Evolutionary conservation across 2,329 filamentous ascomycete genomes (phyloP), one percentile per base, ranked within the genome.

Genomic region (Penicillium sp.): DNA sequence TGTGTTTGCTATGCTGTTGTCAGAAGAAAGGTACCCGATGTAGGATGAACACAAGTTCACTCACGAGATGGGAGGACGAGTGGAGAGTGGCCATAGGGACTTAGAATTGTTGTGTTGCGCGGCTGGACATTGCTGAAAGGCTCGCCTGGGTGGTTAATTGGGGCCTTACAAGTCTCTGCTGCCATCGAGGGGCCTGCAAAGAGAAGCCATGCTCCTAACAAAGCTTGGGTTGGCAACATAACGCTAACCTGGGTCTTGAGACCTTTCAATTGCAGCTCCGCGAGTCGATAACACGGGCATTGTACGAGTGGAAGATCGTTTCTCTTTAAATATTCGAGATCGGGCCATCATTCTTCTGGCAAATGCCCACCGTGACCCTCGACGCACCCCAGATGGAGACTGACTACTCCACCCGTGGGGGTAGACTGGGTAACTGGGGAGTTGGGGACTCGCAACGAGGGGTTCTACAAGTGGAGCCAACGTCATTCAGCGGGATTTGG

Each of bases 71-170:
- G 61, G n/a, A 52, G 55, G 18, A 61, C 49, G 11, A 58, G 48
- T 5, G 58, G 52, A 1, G 58, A 62, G 47, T 58, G 51, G 16
- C 61, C 60, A 54, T 64, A 61, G 5, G 58, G 45, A 3, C 52
- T 57, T 3, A 61, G 37, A 11, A 64, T 62, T 10, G 56, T 62
- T 16, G 61, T 64, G 39, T 64, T 57, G 3, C 42, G 40, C 1
- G 60, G 58, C 39, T 64, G 61, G 8, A 64, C 60, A 56, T 60
- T 58, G 45, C 56, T 58, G 34, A 58, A 61, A 16, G 54, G 42
- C 16, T 48, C 48, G 26, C 55, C 55, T 4, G 55, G 51, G 36
- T 57, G 55, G 21, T 57, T 47, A 31, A 57, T 44, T 36, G 54
- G 47, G 6, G 51, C 42, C 23, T 54, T 11, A 26, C 55, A 57